A percentile compares a stretch with the other conserved stretches of the same genome.
Evolutionary conservation across 2,329 filamentous ascomycete genomes (phyloP).

Genomic region (Trichoderma aggressivum): DNA sequence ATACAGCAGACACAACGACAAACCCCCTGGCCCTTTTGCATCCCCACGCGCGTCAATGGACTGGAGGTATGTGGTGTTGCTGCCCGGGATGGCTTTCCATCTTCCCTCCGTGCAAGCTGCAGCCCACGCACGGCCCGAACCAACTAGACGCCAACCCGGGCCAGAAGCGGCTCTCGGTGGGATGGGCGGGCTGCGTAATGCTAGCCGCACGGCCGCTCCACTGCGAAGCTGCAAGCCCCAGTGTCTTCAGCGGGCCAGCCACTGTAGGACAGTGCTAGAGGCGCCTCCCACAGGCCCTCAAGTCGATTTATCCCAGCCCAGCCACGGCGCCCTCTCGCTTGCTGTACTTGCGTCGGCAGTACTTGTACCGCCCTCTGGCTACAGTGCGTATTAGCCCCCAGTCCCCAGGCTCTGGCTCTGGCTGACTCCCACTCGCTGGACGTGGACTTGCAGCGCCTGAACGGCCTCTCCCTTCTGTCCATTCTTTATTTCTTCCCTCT

Average conservation of each 20-base stretch:
- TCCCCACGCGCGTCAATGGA: neutral
- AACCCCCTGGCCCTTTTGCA: neutral
- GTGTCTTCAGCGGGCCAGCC: slow-evolving; percentile 8
- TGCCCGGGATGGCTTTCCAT: neutral
- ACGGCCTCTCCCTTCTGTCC: slow-evolving; percentile 15
- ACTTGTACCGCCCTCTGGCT: neutral
- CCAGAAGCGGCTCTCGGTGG: neutral
- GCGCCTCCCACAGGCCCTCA: neutral
- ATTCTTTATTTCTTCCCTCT: slow-evolving; percentile 8
- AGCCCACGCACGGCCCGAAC: neutral
- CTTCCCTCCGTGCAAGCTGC: neutral
- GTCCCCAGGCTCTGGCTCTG: neutral
- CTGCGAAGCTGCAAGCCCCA: neutral
- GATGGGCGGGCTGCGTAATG: neutral
- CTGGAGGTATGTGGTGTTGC: neutral
- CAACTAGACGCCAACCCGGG: neutral
- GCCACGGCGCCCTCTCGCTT: slow-evolving; percentile 9
- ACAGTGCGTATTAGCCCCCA: neutral
- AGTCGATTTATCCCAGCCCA: neutral
- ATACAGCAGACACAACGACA: neutral
- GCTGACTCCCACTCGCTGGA: neutral
- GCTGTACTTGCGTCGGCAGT: neutral
- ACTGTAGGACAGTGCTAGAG: neutral
- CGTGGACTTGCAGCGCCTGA: neutral
- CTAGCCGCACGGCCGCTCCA: slow-evolving; percentile 1